phyloP scores from a whole-genome alignment of 305 asterid species.

The Galium porrigens region DNA sequence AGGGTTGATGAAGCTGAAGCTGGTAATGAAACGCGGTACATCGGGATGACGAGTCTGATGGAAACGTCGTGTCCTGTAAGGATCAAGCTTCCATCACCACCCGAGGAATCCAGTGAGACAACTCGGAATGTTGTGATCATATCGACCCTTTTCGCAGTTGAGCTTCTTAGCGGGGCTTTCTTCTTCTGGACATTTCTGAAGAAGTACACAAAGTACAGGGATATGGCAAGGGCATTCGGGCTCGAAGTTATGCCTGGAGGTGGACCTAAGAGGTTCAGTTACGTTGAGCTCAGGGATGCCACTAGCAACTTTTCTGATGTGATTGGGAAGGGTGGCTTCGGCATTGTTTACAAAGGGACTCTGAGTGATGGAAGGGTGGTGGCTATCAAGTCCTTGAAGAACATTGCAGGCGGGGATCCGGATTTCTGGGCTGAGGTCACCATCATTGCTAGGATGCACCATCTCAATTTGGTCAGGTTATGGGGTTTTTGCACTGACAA shows the following conservation, averaged over 20 bases:
- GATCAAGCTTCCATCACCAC: slow-evolving; percentile 60
- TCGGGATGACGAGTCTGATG: slow-evolving; percentile 47
- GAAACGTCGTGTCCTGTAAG: slow-evolving; percentile 52
- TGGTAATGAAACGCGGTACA: slow-evolving; percentile 24
- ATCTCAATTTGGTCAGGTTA: slow-evolving; percentile 60
- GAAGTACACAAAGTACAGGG: slow-evolving; percentile 66
- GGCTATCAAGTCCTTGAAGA: slow-evolving; percentile 58
- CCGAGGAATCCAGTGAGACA: slow-evolving; percentile 35
- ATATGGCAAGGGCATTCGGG: slow-evolving; percentile 77
- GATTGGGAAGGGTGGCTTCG: slow-evolving; percentile 70
- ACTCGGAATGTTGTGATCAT: slow-evolving; percentile 53
- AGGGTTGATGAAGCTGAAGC: slow-evolving; percentile 48
- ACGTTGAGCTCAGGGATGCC: slow-evolving; percentile 45
- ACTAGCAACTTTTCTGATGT: slow-evolving; percentile 41
- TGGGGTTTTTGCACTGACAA: slow-evolving; percentile 92
- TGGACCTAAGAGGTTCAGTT: slow-evolving; percentile 66
- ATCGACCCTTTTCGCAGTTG: slow-evolving; percentile 49
- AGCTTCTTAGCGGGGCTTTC: slow-evolving; percentile 57
- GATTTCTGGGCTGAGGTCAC: slow-evolving; percentile 87
- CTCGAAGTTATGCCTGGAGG: slow-evolving; percentile 66
- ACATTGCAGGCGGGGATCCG: slow-evolving; percentile 43
- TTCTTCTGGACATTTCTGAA: slow-evolving; percentile 66
- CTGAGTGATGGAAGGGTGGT: slow-evolving; percentile 61
- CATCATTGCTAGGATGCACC: slow-evolving; percentile 82
- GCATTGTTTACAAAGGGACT: slow-evolving; percentile 55